phyloP scores from a whole-genome alignment of 75 land plant genomes.

The Isoetes taiwanensis region DNA sequence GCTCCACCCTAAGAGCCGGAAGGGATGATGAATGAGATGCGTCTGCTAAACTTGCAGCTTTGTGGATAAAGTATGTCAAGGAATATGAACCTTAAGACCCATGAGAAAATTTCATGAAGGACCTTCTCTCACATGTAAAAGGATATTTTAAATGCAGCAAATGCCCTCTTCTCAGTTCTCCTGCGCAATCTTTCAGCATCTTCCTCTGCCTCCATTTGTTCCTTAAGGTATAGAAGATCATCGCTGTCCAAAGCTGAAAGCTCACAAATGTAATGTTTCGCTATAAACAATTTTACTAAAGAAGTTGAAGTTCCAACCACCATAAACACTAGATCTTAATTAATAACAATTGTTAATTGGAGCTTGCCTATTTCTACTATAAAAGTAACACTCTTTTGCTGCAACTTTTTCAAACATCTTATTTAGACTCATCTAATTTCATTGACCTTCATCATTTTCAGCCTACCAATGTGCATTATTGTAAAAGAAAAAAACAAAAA shows the following conservation, averaged over 20 bases:
- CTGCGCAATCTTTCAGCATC: constrained; percentile 95
- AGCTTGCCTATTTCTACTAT: no score
- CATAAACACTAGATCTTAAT: no score
- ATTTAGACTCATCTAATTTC: no score
- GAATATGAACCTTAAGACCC: neutral
- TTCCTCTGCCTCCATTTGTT: constrained; percentile 99
- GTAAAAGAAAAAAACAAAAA: no score
- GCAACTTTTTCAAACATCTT: no score
- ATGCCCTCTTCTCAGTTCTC: constrained; percentile 90
- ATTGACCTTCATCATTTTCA: no score
- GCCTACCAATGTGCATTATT: no score
- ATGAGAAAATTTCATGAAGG: constrained; percentile 12
- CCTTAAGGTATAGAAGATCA: constrained; percentile 92
- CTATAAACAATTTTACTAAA: no score
- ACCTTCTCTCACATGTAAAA: constrained; percentile 16
- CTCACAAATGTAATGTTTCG: no score
- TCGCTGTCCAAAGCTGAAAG: constrained; percentile 92
- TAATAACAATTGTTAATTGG: no score
- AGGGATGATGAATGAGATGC: constrained; percentile 59
- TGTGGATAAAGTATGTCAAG: constrained; percentile 35
- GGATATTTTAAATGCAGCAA: constrained; percentile 99
- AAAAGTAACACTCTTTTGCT: no score
- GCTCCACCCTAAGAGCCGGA: constrained; percentile 79
- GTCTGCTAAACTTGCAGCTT: constrained; percentile 88
- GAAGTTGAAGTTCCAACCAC: no score